Base-by-base conservation (phyloP, 768 basidiomycete species). In the Pisolithus albus region DNA sequence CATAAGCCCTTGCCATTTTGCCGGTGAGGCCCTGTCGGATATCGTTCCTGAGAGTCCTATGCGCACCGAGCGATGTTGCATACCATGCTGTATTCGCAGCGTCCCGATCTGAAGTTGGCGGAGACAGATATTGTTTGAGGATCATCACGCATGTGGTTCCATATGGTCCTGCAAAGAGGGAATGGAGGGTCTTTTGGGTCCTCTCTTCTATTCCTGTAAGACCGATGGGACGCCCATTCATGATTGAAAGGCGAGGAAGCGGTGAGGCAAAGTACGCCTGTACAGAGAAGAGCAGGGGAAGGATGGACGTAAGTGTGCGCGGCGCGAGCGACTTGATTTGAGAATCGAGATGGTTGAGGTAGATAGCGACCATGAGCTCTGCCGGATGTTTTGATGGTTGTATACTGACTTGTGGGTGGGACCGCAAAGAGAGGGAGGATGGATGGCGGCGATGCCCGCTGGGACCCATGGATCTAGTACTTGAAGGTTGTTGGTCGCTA, bases 261-360 rank as follows among this genome's bases (percentile, higher is more conserved):
- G 86, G 80, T 3, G 80, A 76, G 4, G 80, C 72, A 60, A 79
- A 85, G 58, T 79, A 82, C 1, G 83, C 80, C 21, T 86, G 73
- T 19, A 77, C 78, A 16, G 84, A 81, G 60, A 88, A 86, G n/a
- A 91, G 77, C 32, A 85, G 71, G 0, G 85, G 83, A n/a, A 89
- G 71, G 48, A 89, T 80, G 34, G 68, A 58, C 11, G 68, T 62
- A 34, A 88, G 75, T 58, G 77, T 74, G 10, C 65, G 65, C 7
- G 82, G 76, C 5, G 82, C 72, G 15, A 88, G 71, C 15, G 73
- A 74, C 60, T 83, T 83, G 43, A 82, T 68, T 52, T 84, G 81
- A 1, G 77, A 72, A n/a, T 71, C 67, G 10, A 88, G 75, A 61
- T 87, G 80, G 53, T 72, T 72, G 16, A 88, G 73, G 61, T 86